A percentile compares a stretch with the other conserved stretches of the same genome.
phyloP scores from a whole-genome alignment of 768 basidiomycete species.

The Chalciporus pseudorubinellus region DNA sequence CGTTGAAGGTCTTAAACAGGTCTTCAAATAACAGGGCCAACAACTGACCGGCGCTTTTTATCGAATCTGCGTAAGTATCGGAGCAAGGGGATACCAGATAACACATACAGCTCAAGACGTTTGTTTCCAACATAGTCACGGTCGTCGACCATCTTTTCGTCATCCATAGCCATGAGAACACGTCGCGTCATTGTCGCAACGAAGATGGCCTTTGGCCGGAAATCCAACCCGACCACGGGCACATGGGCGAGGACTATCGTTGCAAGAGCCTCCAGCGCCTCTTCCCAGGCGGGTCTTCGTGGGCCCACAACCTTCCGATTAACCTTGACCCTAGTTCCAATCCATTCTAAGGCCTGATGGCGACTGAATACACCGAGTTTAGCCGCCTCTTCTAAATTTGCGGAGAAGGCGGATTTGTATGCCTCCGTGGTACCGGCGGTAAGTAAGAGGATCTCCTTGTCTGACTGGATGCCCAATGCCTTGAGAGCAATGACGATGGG shows the following conservation, averaged over 20 bases:
- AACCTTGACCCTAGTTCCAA: constrained; percentile 89
- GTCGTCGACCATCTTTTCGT: constrained; percentile 97
- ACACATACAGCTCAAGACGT: constrained; percentile 87
- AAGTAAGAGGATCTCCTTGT: constrained; percentile 94
- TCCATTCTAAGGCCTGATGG: constrained; percentile 92
- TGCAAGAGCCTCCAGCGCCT: constrained; percentile 94
- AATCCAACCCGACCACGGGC: constrained; percentile 84
- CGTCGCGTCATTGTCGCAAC: constrained; percentile 96
- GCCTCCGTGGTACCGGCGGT: constrained; percentile 90
- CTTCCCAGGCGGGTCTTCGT: constrained; percentile 84
- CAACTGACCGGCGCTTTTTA: constrained; percentile 85
- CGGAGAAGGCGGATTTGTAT: constrained; percentile 82
- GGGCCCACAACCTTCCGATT: constrained; percentile 81
- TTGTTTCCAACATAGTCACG: constrained; percentile 99
- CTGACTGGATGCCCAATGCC: constrained; percentile 93
- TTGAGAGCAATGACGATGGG: constrained; percentile 96
- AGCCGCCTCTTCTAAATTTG: constrained; percentile 92
- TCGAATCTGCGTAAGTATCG: constrained; percentile 28
- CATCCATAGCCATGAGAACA: constrained; percentile 97
- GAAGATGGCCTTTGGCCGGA: constrained; percentile 92
- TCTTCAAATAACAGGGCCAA: constrained; percentile 96
- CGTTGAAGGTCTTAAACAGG: constrained; percentile 97
- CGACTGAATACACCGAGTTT: constrained; percentile 86
- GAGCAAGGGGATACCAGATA: constrained; percentile 5
- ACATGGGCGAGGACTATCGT: constrained; percentile 97